Base-by-base conservation (phyloP, 176 grass and related monocot species). In the Phoenix roebelenii region DNA sequence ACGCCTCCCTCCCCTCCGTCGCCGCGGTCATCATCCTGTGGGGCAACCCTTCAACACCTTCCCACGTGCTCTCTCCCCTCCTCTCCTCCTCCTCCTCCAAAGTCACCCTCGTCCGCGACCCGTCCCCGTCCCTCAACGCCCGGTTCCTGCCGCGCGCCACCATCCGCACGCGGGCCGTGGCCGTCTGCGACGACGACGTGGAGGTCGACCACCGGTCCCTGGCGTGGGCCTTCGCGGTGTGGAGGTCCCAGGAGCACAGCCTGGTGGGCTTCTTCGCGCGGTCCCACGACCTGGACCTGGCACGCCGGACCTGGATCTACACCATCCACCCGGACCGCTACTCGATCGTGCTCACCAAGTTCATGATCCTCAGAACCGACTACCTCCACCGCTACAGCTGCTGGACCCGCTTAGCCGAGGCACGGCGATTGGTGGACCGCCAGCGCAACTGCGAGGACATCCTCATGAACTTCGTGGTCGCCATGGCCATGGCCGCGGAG, bases 361-460 rank as follows among this genome's bases (percentile, higher is more conserved):
- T 98, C 23, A 58, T 98, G 63, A 60, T 98, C 57, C 70, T 98
- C 59, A 19, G 23, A 51, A 18, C 23, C 20, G 73, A 49, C 19
- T 75, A 85, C 73, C 78, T 92, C 22, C 57, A 14, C 69, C 54
- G 5, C 20, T 97, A 92, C 79, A 85, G 80, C 22, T 97, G 92
- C 75, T 84, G 80, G 26, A 72, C 67, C 56, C 72, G 76, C 53
- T 74, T 90, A 25, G 78, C 75, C 19, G 65, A 77, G 3, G 84
- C 81, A 28, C 87, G 81, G 30, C 64, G 65, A 28, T 58, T 80
- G 23, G 87, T 97, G 19, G 84, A 97, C 49, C 54, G 71, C 32
- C 72, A 78, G 66, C 76, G 84, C 60, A 97, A 97, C 72, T 91
- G 81, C 72, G 87, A 97, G 84, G 87, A 91, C 74, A 85, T 97